phyloP scores from a whole-genome alignment of 345 rosid species.

The Jatropha curcas region DNA sequence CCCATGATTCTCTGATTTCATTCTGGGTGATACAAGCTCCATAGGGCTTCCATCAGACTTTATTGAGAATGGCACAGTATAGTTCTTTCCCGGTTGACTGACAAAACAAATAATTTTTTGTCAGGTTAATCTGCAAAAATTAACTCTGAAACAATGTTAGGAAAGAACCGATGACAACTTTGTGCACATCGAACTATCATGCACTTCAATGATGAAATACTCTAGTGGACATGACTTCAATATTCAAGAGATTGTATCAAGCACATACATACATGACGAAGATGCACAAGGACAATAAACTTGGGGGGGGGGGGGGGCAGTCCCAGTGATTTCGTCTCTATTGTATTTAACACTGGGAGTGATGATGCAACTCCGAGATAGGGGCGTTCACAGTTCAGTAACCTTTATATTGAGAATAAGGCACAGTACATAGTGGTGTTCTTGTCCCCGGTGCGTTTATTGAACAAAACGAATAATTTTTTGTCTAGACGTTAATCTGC shows the following conservation, averaged over 20 bases:
- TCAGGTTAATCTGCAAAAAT: slow-evolving; percentile 4
- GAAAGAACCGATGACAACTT: background rate
- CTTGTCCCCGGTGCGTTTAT: too few relatives aligned
- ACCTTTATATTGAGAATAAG: too few relatives aligned
- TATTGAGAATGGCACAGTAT: slow-evolving; percentile 40
- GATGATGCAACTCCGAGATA: too few relatives aligned
- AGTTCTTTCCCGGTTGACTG: slow-evolving; percentile 60
- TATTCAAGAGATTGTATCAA: background rate
- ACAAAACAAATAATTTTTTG: slow-evolving; percentile 28
- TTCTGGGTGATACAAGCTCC: slow-evolving; percentile 69
- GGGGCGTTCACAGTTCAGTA: too few relatives aligned
- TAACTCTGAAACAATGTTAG: slow-evolving; percentile 6
- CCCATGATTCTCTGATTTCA: slow-evolving; percentile 52
- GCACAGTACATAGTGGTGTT: too few relatives aligned
- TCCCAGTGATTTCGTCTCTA: too few relatives aligned
- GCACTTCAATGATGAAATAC: background rate
- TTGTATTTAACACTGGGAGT: too few relatives aligned
- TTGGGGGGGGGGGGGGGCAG: too few relatives aligned
- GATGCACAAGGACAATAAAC: background rate
- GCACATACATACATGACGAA: background rate
- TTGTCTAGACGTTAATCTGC: too few relatives aligned
- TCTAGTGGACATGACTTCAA: background rate
- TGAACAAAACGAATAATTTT: too few relatives aligned
- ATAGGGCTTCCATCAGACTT: slow-evolving; percentile 61
- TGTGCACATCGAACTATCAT: background rate